Evolutionary conservation across 257 asterid genomes (phyloP).

Genomic region (Nicotiana undulata): DNA sequence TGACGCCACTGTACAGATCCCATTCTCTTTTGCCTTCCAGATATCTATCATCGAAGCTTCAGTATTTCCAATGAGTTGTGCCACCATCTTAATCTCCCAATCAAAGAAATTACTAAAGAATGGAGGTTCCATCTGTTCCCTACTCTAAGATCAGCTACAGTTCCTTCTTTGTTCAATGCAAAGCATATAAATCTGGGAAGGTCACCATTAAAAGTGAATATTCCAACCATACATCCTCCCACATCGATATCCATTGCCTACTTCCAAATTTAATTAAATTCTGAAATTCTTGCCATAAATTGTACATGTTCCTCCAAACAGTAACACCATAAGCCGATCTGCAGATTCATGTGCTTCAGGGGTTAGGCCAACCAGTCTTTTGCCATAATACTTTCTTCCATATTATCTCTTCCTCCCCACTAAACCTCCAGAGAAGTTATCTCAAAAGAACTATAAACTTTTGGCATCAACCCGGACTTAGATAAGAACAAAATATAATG

Average conservation of each 20-base stretch:
- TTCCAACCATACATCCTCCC: neutral
- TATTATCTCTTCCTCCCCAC: neutral
- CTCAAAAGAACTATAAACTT: neutral
- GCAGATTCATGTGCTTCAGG: neutral
- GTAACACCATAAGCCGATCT: neutral
- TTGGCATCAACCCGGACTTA: neutral
- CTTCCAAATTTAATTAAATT: neutral
- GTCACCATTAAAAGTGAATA: neutral
- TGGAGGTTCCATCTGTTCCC: neutral
- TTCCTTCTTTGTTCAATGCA: neutral
- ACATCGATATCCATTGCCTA: neutral
- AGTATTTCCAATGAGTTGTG: neutral
- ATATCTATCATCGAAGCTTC: neutral
- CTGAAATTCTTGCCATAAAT: neutral
- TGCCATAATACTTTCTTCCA: neutral
- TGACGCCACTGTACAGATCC: neutral
- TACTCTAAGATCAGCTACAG: neutral
- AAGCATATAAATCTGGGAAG: neutral
- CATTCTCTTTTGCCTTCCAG: neutral
- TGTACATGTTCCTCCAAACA: neutral
- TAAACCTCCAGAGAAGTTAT: neutral
- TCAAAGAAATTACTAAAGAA: neutral
- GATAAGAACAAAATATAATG: neutral
- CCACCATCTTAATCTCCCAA: neutral
- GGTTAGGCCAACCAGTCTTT: neutral